Conservation (phyloP, 2,329 filamentous ascomycete genomes). For the Talaromyces sp. region DNA sequence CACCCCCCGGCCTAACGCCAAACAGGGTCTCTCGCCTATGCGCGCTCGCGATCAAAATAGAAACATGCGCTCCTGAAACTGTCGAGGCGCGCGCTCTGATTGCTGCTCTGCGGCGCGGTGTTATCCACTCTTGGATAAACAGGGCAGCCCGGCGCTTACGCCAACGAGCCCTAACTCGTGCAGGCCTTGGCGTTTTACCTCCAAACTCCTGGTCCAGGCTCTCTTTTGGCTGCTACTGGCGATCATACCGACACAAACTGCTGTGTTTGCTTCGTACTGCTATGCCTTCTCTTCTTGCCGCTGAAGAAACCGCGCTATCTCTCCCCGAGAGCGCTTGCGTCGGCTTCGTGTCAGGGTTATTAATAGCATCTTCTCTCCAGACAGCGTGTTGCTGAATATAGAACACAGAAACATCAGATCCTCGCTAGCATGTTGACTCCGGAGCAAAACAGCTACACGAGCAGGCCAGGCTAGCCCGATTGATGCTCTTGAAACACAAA, state of each 20-base stretch:
- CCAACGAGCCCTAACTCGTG: background rate
- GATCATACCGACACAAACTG: background rate
- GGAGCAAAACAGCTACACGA: background rate
- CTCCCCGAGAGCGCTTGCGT: background rate
- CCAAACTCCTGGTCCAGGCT: constrained; percentile 3
- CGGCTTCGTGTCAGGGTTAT: constrained; percentile 1
- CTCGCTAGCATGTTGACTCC: background rate
- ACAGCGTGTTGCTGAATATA: constrained; percentile 20
- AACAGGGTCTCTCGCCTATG: constrained; percentile 5
- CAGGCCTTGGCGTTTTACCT: background rate
- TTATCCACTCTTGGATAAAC: constrained; percentile 18
- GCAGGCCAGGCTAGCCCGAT: constrained; percentile 12
- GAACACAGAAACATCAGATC: constrained; percentile 18
- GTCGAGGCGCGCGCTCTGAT: constrained; percentile 12
- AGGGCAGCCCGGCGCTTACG: constrained; percentile 8
- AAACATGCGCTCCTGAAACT: constrained; percentile 15
- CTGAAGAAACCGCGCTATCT: background rate
- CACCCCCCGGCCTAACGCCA: constrained; percentile 5
- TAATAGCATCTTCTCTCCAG: constrained; percentile 11
- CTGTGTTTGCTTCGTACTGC: background rate
- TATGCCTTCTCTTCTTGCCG: constrained; percentile 2
- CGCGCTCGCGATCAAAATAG: constrained; percentile 21
- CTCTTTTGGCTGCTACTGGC: background rate
- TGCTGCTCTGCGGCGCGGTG: background rate
- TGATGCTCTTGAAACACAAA: constrained; percentile 12